A percentile compares a stretch with the other conserved stretches of the same genome.
Evolutionary conservation across 2,329 filamentous ascomycete species (phyloP).

Genomic region (Stromatinia cepivora): DNA sequence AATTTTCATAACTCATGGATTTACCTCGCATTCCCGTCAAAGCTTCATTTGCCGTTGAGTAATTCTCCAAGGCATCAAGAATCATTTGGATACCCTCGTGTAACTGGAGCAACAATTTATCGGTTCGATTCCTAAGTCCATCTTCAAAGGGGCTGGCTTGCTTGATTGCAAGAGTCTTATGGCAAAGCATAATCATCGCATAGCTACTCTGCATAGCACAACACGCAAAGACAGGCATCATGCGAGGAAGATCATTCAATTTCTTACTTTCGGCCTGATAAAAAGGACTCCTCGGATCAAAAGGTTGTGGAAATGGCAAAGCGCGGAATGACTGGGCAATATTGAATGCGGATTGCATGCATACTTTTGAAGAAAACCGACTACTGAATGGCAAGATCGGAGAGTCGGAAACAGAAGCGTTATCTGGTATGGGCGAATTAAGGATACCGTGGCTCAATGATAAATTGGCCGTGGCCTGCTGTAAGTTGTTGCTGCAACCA

Average conservation of each 20-base stretch:
- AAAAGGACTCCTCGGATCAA: background rate
- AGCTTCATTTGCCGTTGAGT: constrained; percentile 36
- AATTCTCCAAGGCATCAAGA: constrained; percentile 34
- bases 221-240: constrained; percentile 42
- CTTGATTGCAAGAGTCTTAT: constrained; percentile 31
- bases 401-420: constrained; percentile 20
- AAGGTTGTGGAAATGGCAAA: constrained; percentile 46
- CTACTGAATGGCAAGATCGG: constrained; percentile 47
- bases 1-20: background rate
- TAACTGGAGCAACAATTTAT: constrained; percentile 30
- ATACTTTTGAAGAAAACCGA: constrained; percentile 51
- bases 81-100: constrained; percentile 31
- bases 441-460: constrained; percentile 4
- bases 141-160: constrained; percentile 8
- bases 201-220: constrained; percentile 43
- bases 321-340: constrained; percentile 50
- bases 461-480: background rate
- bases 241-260: constrained; percentile 32
- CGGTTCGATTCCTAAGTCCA: constrained; percentile 12
- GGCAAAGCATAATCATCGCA: constrained; percentile 40
- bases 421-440: constrained; percentile 11
- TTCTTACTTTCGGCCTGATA: background rate
- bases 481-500: constrained; percentile 13
- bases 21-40: constrained; percentile 36
- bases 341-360: constrained; percentile 50